Percentiles rank a stretch among this genome's conserved stretches.
These are phyloP conservation scores for Ophiostoma angusticollis DNA, from an alignment of 2,329 filamentous ascomycete genomes.

Conservation along the genomic window DNA sequence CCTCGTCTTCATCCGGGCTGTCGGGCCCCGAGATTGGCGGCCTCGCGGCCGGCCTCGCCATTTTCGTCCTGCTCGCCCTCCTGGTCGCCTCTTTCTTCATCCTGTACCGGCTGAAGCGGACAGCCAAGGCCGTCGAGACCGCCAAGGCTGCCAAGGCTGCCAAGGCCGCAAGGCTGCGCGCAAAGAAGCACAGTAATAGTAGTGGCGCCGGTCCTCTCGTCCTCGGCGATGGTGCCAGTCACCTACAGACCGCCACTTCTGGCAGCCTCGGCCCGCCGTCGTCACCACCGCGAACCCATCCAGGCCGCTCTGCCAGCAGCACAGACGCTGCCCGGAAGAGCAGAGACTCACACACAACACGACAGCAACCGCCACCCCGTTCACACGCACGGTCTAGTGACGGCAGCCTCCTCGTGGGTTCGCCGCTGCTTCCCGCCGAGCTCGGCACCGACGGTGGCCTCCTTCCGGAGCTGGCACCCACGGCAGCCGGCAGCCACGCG, in stretches of 20 bases:
- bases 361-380: conserved; percentile 19
- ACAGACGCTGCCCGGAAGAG: conserved; percentile 19
- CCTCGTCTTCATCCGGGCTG: conserved; percentile 21
- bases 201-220: too few relatives aligned
- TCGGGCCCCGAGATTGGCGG: conserved; percentile 34
- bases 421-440: conserved; percentile 23
- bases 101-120: conserved; percentile 35
- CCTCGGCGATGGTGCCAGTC: too few relatives aligned
- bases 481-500: conserved; percentile 1
- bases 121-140: conserved; percentile 26
- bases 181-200: too few relatives aligned
- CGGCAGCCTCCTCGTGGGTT: conserved; percentile 14
- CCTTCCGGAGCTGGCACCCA: conserved; percentile 28
- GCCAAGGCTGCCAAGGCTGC: conserved; percentile 18
- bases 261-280: too few relatives aligned
- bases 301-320: conserved; percentile 15
- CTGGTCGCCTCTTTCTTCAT: conserved; percentile 35
- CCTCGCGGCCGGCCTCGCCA: conserved; percentile 39
- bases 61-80: conserved; percentile 34
- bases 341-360: conserved; percentile 28
- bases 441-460: conserved; percentile 23
- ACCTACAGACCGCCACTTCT: too few relatives aligned
- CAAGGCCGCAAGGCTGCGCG: too few relatives aligned
- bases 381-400: conserved; percentile 28
- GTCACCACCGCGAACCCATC: conserved; percentile 10